Conservation (phyloP, 208 protist genomes). For the Leishmania guyanensis region DNA sequence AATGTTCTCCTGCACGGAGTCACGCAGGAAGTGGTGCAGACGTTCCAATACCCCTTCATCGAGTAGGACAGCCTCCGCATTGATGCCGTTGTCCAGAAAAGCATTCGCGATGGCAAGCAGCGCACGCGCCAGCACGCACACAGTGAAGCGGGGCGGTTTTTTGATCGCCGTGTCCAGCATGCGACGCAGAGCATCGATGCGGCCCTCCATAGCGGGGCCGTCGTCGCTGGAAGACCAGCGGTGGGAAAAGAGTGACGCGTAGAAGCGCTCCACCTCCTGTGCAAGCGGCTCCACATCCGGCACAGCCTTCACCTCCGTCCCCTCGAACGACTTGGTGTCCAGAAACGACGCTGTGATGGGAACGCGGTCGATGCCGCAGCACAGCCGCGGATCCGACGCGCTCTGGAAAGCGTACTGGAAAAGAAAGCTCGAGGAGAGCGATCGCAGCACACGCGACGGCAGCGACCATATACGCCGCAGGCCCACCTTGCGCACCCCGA, state of each 20-base stretch:
- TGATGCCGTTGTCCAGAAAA: constrained; percentile 22
- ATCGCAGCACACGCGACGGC: constrained; percentile 40
- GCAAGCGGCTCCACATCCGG: constrained; percentile 44
- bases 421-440: constrained; percentile 64
- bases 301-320: constrained; percentile 50
- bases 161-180: constrained; percentile 35
- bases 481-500: constrained; percentile 71
- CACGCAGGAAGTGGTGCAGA: constrained; percentile 53
- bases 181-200: constrained; percentile 49
- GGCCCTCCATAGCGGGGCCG: constrained; percentile 14
- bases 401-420: constrained; percentile 55
- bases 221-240: constrained; percentile 10
- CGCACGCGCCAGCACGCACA: constrained; percentile 57
- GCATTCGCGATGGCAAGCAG: constrained; percentile 52
- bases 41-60: constrained; percentile 31
- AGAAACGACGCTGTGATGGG: constrained; percentile 59
- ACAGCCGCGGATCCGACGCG: constrained; percentile 70
- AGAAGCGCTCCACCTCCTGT: constrained; percentile 79
- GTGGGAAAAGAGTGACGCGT: constrained; percentile 50
- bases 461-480: constrained; percentile 66
- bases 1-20: constrained; percentile 78
- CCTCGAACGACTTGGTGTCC: constrained; percentile 72
- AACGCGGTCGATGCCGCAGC: constrained; percentile 72
- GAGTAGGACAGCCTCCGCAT: constrained; percentile 34
- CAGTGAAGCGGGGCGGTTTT: constrained; percentile 59